A percentile compares a stretch with the other conserved stretches of the same genome.
Evolutionary conservation across 1,284 basidiomycete genomes (phyloP).

Genomic region (Anthracocystis walkeri): DNA sequence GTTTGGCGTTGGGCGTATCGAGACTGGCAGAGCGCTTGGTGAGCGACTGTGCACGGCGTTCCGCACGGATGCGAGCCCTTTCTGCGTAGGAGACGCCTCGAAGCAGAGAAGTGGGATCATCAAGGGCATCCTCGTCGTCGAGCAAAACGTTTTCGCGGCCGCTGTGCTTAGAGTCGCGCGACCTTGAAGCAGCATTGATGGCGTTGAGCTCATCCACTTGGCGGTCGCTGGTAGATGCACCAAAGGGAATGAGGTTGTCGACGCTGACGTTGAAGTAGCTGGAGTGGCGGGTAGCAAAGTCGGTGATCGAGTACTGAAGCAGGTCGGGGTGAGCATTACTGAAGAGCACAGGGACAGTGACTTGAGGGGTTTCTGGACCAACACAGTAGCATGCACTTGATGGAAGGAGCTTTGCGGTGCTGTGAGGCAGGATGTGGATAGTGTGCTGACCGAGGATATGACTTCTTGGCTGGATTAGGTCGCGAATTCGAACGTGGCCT

Average conservation of each 20-base stretch:
- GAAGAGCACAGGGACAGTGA: slow-evolving; percentile 82
- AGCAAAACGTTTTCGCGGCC: slow-evolving; percentile 23
- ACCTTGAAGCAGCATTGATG: slow-evolving; percentile 29
- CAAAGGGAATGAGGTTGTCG: slow-evolving; percentile 76
- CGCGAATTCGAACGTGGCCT: slow-evolving; percentile 69
- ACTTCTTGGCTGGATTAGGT: slow-evolving; percentile 68
- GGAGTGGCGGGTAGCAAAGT: slow-evolving; percentile 74
- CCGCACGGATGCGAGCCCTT: slow-evolving; percentile 37
- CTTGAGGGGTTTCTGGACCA: slow-evolving; percentile 72
- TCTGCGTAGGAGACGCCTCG: slow-evolving; percentile 45
- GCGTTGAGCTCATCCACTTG: slow-evolving; percentile 34
- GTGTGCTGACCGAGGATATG: slow-evolving; percentile 90
- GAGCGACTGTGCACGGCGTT: slow-evolving; percentile 30
- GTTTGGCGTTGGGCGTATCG: slow-evolving; percentile 34
- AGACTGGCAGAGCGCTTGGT: slow-evolving; percentile 19
- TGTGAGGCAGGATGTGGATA: slow-evolving; percentile 82
- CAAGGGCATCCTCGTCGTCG: slow-evolving; percentile 42
- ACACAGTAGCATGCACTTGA: slow-evolving; percentile 75
- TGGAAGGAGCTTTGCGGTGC: slow-evolving; percentile 85
- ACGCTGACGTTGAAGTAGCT: slow-evolving; percentile 77
- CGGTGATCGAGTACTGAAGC: slow-evolving; percentile 81
- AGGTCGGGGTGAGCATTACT: slow-evolving; percentile 87
- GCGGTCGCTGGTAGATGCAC: slow-evolving; percentile 14
- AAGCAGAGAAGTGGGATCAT: slow-evolving; percentile 40
- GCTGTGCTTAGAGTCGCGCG: slow-evolving; percentile 8